Evolutionary conservation across 176 grass and related monocot species (phyloP), one percentile per base, ranked within the genome.

Genomic region (Leersia perrieri): DNA sequence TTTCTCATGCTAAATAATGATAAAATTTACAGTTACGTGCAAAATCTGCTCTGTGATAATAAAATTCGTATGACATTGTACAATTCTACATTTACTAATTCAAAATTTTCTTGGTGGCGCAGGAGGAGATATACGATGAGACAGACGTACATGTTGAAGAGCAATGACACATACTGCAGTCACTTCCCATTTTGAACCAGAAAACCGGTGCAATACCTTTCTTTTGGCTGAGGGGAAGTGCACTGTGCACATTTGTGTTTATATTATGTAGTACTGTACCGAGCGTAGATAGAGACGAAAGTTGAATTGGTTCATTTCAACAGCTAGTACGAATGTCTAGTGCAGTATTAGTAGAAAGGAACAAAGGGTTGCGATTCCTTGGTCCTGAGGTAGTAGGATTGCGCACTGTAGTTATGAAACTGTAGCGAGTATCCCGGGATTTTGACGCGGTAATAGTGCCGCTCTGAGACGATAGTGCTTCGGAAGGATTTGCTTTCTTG

Each of bases 121-220:
- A 98, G 95, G 95, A 98, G 70, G 95, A 98, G 86, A 98, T 98
- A 61, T 98, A 91, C 75, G 95, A 98, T 13, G 95, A 98, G 71
- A 98, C 95, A n/a, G 92, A 98, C 69, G 53, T 92, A 70, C 95
- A 90, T 2, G 58, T 64, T 0, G 88, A 97, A 60, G 88, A 98
- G 15, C 80, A 87, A 89, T 86, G 10, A 86, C 78, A 66, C 72
- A 33, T 63, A 29, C 69, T 61, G 33, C 57, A 25, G 38, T 42
- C 7, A 4, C 68, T 5, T 31, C 58, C 33, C 28, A 11, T 69
- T 70, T 58, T 60, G 61, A 49, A 47, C 1, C 80, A 42, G 44
- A 60, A 63, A 78, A 31, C 20, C 29, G 7, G 11, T 47, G 39
- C 16, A 12, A 47, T 31, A 29, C 31, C 76, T 74, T 67, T 60